Evolutionary conservation across 2,329 filamentous ascomycete genomes (phyloP).

Genomic region (Davidsoniella neocaledoniae): DNA sequence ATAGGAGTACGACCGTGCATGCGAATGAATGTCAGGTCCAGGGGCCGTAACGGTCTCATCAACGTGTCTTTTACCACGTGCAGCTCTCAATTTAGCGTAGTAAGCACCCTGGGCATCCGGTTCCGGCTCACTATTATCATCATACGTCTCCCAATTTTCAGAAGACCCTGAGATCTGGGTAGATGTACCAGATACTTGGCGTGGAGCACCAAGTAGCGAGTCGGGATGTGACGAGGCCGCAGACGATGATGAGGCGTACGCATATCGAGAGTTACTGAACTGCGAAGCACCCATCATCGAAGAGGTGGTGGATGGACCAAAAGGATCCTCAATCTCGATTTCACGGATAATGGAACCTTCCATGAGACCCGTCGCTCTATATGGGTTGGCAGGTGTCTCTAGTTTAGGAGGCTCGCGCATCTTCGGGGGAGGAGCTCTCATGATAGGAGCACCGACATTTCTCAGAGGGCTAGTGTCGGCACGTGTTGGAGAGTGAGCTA

Average conservation of each 20-base stretch:
- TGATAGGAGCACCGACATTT: conserved; percentile 34
- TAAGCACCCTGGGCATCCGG: conserved; percentile 62
- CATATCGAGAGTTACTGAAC: conserved; percentile 23
- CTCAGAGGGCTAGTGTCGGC: conserved; percentile 24
- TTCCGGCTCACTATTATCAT: conserved; percentile 64
- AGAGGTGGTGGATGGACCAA: conserved; percentile 2
- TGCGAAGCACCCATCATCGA: conserved; percentile 13
- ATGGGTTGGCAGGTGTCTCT: conserved; percentile 32
- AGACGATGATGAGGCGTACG: conserved; percentile 24
- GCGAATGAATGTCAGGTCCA: background rate
- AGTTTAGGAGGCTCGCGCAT: conserved; percentile 59
- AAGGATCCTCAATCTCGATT: conserved; percentile 66
- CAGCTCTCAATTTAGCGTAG: conserved; percentile 58
- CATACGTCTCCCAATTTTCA: conserved; percentile 97
- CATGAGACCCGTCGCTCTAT: conserved; percentile 25
- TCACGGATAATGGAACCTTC: conserved; percentile 35
- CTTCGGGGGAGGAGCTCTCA: conserved; percentile 65
- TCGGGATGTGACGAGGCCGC: conserved; percentile 8
- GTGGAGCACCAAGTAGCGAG: conserved; percentile 18
- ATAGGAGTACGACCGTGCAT: conserved; percentile 7
- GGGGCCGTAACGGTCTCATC: conserved; percentile 23
- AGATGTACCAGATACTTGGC: conserved; percentile 47
- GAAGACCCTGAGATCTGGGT: conserved; percentile 56
- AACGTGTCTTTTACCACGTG: conserved; percentile 27
- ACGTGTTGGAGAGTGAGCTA: background rate